Conservation (phyloP, 495 filamentous ascomycete genomes). For the Annulohypoxylon bovei region DNA sequence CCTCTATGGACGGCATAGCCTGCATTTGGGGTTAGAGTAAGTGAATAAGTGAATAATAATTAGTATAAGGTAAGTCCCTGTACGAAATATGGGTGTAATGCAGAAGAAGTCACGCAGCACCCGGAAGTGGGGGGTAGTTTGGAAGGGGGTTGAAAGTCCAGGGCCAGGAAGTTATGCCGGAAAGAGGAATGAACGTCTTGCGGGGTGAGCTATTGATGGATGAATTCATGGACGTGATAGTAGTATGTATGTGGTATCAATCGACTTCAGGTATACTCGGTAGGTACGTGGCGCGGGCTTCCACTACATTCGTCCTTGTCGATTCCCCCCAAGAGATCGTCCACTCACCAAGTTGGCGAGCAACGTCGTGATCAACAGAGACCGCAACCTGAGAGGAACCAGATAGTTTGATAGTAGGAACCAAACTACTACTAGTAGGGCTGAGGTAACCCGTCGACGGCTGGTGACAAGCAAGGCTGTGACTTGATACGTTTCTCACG, state of each 20-base stretch:
- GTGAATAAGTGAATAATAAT: slow-evolving; percentile 42
- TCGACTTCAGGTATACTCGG: slow-evolving; percentile 45
- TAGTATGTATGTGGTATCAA: slow-evolving; percentile 40
- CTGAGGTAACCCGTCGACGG: slow-evolving; percentile 38
- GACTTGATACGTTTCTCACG: slow-evolving; percentile 26
- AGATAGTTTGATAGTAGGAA: slow-evolving; percentile 9
- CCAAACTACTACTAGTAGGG: slow-evolving; percentile 34
- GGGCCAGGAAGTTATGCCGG: slow-evolving; percentile 48
- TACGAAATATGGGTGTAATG: slow-evolving; percentile 49
- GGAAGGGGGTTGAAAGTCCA: slow-evolving; percentile 47
- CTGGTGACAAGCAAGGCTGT: slow-evolving; percentile 22
- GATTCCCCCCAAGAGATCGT: slow-evolving; percentile 35
- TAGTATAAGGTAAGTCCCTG: slow-evolving; percentile 54
- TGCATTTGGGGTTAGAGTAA: slow-evolving; percentile 53
- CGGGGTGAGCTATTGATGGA: slow-evolving; percentile 48
- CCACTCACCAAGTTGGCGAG: slow-evolving; percentile 34
- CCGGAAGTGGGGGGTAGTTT: slow-evolving; percentile 43
- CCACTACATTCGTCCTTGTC: slow-evolving; percentile 33
- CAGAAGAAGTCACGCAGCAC: slow-evolving; percentile 52
- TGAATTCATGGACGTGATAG: slow-evolving; percentile 49
- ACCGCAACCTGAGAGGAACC: slow-evolving; percentile 21
- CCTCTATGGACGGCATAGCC: slow-evolving; percentile 61
- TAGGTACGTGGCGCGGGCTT: slow-evolving; percentile 39
- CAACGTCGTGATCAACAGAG: slow-evolving; percentile 36
- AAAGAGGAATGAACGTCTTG: slow-evolving; percentile 51